A percentile compares a stretch with the other conserved stretches of the same genome.
Evolutionary conservation across 495 filamentous ascomycete species (phyloP).

Genomic region (Pyronema domesticum): DNA sequence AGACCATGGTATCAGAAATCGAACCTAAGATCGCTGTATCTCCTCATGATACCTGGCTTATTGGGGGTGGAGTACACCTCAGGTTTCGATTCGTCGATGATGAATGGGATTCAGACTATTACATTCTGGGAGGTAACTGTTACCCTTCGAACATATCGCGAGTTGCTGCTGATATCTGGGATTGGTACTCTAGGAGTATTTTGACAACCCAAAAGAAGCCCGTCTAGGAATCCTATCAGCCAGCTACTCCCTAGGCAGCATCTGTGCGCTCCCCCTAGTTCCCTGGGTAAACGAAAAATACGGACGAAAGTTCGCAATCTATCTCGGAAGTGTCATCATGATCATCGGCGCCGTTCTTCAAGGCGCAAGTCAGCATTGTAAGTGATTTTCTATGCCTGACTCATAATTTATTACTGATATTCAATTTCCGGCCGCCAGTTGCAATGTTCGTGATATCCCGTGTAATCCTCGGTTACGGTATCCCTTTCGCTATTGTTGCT

Average conservation of each 20-base stretch:
- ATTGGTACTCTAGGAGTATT: conserved; percentile 21
- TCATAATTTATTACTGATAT: no score
- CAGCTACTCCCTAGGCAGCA: conserved; percentile 35
- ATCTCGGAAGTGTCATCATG: conserved; percentile 42
- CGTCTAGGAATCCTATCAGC: conserved; percentile 22
- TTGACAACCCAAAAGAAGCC: conserved; percentile 24
- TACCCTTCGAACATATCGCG: conserved; percentile 19
- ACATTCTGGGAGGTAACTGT: conserved; percentile 36
- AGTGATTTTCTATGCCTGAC: not conserved
- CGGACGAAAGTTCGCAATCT: conserved; percentile 40
- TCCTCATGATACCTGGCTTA: conserved; percentile 44
- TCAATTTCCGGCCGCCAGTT: no score
- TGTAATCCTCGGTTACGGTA: conserved; percentile 46
- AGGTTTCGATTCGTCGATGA: conserved; percentile 54
- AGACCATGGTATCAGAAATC: conserved; percentile 31
- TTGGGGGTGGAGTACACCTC: conserved; percentile 58
- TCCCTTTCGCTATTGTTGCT: conserved; percentile 46
- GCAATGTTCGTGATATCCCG: conserved; percentile 49
- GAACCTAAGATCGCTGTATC: conserved; percentile 43
- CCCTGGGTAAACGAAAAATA: conserved; percentile 38
- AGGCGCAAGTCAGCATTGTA: conserved; percentile 33
- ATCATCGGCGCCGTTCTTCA: conserved; percentile 41
- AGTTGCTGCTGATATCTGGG: not conserved
- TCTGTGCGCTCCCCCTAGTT: conserved; percentile 42
- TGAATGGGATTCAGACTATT: conserved; percentile 50